Evolutionary conservation across 441 rosid species (phyloP), one percentile per base, ranked within the genome.

Genomic region (Populus hybrid): DNA sequence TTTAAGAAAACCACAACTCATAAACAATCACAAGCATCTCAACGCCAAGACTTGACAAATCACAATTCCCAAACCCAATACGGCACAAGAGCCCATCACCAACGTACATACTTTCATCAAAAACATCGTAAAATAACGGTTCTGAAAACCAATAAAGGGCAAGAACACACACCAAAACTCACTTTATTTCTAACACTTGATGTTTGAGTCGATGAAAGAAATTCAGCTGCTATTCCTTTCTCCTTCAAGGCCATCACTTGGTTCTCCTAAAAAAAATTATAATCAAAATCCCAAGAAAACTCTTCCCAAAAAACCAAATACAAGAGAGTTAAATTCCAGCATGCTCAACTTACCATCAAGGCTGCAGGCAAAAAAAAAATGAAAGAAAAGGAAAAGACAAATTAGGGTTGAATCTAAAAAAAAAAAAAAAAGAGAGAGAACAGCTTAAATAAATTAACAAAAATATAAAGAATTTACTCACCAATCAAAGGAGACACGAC

Each of bases 401-500:
- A 42, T 38, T 67, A 54, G 78, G 72, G 26, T 77, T 30, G 32
- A 30, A 30, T 30, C 32, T 30, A 30, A 30, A 30, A 30, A 30
- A 30, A 30, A 30, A 30, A 30, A 30, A 30, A 76, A 59, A 26
- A 8, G 24, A 72, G 63, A 23, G 30, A 16, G 65, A 65, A 6
- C 54, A 74, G 73, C 73, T 10, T 21, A 50, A 76, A 6, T 16
- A 76, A 74, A 61, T 11, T 23, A 66, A 35, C 1, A 61, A 73
- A 61, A 32, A 6, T 1, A 23, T 1, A 35, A 21, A 10, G 46
- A 32, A 11, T 23, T 71, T 0, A 46, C 18, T 79, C 79, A 95
- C 99, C 99, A 84, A 96, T 96, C 78, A 94, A 88, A 75, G 99
- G 99, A 86, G 93, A 96, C 77, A 94, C 95, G 70, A 96, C 98